These are phyloP conservation scores for bread wheat (Triticum aestivum) DNA, from an alignment of 176 grass and related monocot species.

Conservation along the genomic window DNA sequence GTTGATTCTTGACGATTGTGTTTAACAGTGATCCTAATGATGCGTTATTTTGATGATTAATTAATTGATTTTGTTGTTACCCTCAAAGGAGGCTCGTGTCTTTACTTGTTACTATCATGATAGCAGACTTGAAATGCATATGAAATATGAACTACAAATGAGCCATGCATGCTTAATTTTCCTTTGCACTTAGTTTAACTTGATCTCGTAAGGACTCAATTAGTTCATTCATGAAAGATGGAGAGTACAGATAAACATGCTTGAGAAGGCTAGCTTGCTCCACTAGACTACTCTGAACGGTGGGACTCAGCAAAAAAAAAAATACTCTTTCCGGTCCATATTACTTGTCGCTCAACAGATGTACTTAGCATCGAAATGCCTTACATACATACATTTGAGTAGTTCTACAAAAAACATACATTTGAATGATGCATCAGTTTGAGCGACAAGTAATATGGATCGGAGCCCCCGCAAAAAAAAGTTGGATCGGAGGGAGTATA, in stretches of 20 bases:
- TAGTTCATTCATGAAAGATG: not conserved
- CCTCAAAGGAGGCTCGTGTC: not conserved
- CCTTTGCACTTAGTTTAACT: not conserved
- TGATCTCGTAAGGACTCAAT: not conserved
- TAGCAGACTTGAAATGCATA: not conserved
- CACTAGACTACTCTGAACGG: not conserved
- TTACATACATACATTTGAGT: too few relatives aligned
- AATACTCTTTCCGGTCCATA: too few relatives aligned
- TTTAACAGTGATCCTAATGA: conserved; percentile 28
- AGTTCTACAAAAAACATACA: too few relatives aligned
- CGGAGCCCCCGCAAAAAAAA: too few relatives aligned
- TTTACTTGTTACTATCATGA: not conserved
- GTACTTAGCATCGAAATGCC: too few relatives aligned
- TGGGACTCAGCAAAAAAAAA: too few relatives aligned
- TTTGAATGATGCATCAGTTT: too few relatives aligned
- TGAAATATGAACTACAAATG: not conserved
- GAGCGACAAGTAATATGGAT: too few relatives aligned
- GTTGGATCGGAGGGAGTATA: too few relatives aligned
- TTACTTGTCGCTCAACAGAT: too few relatives aligned
- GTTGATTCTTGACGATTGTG: conserved; percentile 35
- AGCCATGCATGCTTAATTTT: not conserved
- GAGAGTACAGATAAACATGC: not conserved
- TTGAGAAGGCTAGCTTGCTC: not conserved
- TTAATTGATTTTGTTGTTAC: not conserved
- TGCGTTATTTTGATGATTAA: not conserved